phyloP scores from a whole-genome alignment of 106 monocot species.

The Allium sativum region DNA sequence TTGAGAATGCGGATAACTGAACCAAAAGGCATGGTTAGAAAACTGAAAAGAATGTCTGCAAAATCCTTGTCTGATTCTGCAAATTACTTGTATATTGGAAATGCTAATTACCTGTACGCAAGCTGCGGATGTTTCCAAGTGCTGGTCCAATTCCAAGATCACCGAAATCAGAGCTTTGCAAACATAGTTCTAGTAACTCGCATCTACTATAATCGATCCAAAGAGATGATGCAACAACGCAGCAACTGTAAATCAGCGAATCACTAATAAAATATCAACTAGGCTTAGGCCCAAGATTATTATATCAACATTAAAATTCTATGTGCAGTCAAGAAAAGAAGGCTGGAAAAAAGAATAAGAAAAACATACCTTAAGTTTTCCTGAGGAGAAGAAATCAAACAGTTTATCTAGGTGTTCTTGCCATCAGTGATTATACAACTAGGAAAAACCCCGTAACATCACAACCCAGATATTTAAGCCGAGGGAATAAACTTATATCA shows the following conservation, averaged over 20 bases:
- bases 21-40: not conserved
- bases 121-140: no score
- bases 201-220: no score
- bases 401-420: constrained; percentile 70
- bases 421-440: constrained; percentile 54
- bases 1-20: not conserved
- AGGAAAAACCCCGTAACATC: constrained; percentile 80
- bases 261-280: no score
- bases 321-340: not conserved
- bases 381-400: constrained; percentile 64
- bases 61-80: not conserved
- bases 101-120: no score
- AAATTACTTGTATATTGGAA: no score
- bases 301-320: not conserved
- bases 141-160: no score
- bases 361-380: constrained; percentile 84
- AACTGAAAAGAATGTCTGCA: not conserved
- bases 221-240: no score
- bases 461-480: not conserved
- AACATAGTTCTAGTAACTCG: no score
- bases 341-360: not conserved
- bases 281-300: no score
- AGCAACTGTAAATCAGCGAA: no score
- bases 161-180: no score
- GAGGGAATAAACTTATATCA: not conserved